A percentile compares a stretch with the other conserved stretches of the same genome.
phyloP scores from a whole-genome alignment of 441 rosid genomes.

The Gossypium davidsonii region DNA sequence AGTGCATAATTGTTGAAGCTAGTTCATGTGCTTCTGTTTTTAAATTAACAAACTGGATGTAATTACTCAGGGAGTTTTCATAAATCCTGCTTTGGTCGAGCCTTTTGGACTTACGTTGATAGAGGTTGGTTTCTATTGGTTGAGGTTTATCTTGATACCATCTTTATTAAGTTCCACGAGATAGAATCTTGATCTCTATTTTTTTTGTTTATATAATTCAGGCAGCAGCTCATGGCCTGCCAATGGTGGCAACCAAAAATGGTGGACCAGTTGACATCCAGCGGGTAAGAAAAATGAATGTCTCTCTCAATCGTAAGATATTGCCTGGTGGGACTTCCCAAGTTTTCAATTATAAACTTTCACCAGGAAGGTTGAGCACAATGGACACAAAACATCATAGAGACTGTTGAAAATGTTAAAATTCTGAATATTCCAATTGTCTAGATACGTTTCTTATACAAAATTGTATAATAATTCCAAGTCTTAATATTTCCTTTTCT shows the following conservation, averaged over 20 bases:
- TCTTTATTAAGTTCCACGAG: conserved; percentile 4
- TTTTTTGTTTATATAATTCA: conserved; percentile 25
- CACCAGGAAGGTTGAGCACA: not conserved
- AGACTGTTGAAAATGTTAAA: conserved; percentile 2
- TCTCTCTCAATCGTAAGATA: not conserved
- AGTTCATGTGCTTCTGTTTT: conserved; percentile 6
- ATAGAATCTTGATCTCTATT: conserved; percentile 8
- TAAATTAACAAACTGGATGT: conserved; percentile 4
- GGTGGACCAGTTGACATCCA: conserved; percentile 98
- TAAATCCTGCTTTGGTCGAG: conserved; percentile 92
- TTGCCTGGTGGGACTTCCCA: not conserved
- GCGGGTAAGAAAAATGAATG: conserved; percentile 32
- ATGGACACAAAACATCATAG: not conserved
- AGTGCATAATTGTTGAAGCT: not conserved
- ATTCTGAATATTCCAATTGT: not conserved
- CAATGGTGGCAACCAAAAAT: conserved; percentile 93
- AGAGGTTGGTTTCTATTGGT: conserved; percentile 46
- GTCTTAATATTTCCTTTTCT: not conserved
- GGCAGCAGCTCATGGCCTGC: conserved; percentile 99
- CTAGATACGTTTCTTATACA: not conserved
- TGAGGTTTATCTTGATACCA: not conserved
- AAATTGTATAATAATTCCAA: not conserved
- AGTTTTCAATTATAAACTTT: not conserved
- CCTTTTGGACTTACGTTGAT: conserved; percentile 96
- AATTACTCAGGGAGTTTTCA: conserved; percentile 74